phyloP scores from a whole-genome alignment of 2,329 filamentous ascomycete species.

The Ciborinia camelliae region DNA sequence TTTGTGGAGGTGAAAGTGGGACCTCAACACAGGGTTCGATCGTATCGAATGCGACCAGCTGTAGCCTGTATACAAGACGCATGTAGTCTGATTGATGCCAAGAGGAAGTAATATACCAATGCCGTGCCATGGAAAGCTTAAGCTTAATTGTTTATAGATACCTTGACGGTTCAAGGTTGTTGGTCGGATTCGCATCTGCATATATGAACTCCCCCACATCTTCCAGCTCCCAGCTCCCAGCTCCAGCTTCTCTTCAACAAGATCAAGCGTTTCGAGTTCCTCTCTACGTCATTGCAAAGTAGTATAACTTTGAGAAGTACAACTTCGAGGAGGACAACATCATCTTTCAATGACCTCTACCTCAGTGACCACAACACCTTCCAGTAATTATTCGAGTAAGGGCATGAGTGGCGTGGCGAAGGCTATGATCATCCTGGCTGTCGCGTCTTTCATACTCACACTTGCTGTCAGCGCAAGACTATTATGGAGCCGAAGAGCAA shows the following conservation, averaged over 20 bases:
- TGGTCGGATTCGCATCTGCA: slow-evolving; percentile 16
- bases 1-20: slow-evolving; percentile 4
- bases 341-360: not conserved
- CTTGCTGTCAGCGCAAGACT: not conserved
- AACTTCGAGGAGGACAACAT: not conserved
- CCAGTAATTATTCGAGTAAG: not conserved
- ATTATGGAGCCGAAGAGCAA: slow-evolving; percentile 4
- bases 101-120: not conserved
- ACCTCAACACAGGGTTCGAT: not conserved
- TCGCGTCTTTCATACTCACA: slow-evolving; percentile 2
- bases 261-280: slow-evolving; percentile 8
- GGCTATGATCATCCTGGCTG: slow-evolving; percentile 11
- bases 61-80: slow-evolving; percentile 19
- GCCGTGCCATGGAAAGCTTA: not conserved
- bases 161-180: slow-evolving; percentile 19
- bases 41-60: slow-evolving; percentile 14
- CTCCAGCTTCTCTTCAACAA: slow-evolving; percentile 10
- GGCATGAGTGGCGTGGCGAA: slow-evolving; percentile 1
- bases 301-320: not conserved
- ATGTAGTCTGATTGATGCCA: slow-evolving; percentile 16
- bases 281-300: slow-evolving; percentile 2
- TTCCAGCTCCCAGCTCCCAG: not conserved
- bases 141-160: slow-evolving; percentile 10
- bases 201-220: slow-evolving; percentile 16
- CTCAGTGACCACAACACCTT: not conserved